phyloP scores from a whole-genome alignment of 108 stramenopile species.

The Pinguiococcus pyrenoidosus region DNA sequence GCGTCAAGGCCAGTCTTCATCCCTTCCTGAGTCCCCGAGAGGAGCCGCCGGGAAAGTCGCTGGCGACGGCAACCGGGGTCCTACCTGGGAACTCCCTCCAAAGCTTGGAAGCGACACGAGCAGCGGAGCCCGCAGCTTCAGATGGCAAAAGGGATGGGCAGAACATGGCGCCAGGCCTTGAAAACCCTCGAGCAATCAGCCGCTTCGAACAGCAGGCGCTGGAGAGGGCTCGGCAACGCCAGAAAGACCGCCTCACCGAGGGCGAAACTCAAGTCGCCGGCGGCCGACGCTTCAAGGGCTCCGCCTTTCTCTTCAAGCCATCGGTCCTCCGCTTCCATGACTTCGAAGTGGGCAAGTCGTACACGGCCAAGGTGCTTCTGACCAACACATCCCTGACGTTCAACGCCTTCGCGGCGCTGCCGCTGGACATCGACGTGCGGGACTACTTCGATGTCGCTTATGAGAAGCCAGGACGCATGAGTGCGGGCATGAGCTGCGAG shows the following conservation, averaged over 20 bases:
- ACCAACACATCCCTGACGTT: conserved; percentile 45
- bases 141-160: no score
- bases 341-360: conserved; percentile 30
- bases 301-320: conserved; percentile 31
- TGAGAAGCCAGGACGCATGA: conserved; percentile 37
- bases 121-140: background rate
- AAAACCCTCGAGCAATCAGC: no score
- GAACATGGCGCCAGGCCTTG: no score
- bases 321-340: conserved; percentile 35
- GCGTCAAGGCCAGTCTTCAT: no score
- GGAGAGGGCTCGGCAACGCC: conserved; percentile 16
- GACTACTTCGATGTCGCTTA: conserved; percentile 43
- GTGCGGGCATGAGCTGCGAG: conserved; percentile 37
- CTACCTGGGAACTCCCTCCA: background rate
- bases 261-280: conserved; percentile 29
- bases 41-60: background rate
- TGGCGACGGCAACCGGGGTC: background rate
- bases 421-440: conserved; percentile 24
- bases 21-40: background rate
- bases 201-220: conserved; percentile 25
- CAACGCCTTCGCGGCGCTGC: conserved; percentile 40
- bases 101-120: background rate
- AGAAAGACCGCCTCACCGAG: conserved; percentile 14
- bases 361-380: conserved; percentile 19
- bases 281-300: conserved; percentile 26